These are phyloP conservation scores for Backusella tarrabulga DNA, from an alignment of 192 early-diverging fungal genomes.

Conservation along the genomic window DNA sequence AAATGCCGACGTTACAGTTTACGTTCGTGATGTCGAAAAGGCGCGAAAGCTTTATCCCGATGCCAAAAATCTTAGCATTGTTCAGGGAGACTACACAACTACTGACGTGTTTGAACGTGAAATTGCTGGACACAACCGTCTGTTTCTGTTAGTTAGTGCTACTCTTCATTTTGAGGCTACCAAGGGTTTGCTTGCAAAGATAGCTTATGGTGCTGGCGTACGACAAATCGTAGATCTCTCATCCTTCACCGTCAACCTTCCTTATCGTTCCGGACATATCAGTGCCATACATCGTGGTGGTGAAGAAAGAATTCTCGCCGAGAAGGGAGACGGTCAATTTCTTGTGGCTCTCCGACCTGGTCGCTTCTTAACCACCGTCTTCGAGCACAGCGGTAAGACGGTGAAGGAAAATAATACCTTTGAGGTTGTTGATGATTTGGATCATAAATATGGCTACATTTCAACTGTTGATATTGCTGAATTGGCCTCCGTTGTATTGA, in stretches of 20 bases:
- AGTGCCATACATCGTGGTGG: neutral
- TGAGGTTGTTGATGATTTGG: neutral
- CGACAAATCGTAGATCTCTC: conserved; percentile 33
- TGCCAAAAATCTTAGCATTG: neutral
- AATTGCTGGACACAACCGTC: conserved; percentile 13
- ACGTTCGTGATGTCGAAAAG: conserved; percentile 15
- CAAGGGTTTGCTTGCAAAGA: neutral
- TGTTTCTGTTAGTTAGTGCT: conserved; percentile 4
- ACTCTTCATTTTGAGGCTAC: neutral
- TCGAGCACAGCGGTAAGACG: neutral
- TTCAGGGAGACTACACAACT: conserved; percentile 17
- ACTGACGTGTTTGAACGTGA: neutral
- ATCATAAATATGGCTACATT: neutral
- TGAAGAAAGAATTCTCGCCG: neutral
- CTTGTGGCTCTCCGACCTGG: conserved; percentile 13
- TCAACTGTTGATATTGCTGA: conserved; percentile 19
- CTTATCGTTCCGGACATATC: neutral
- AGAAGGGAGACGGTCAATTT: neutral
- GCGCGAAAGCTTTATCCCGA: neutral
- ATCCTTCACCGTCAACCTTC: neutral
- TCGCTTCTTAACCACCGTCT: conserved; percentile 8
- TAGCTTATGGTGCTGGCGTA: conserved; percentile 20
- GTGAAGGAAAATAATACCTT: neutral
- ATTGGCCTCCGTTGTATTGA: conserved; percentile 10
- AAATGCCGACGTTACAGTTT: neutral